Percentiles rank a stretch among this genome's conserved stretches.
These are phyloP conservation scores for Herpetospermum pedunculosum DNA, from an alignment of 306 rosid species.

Conservation along the genomic window DNA sequence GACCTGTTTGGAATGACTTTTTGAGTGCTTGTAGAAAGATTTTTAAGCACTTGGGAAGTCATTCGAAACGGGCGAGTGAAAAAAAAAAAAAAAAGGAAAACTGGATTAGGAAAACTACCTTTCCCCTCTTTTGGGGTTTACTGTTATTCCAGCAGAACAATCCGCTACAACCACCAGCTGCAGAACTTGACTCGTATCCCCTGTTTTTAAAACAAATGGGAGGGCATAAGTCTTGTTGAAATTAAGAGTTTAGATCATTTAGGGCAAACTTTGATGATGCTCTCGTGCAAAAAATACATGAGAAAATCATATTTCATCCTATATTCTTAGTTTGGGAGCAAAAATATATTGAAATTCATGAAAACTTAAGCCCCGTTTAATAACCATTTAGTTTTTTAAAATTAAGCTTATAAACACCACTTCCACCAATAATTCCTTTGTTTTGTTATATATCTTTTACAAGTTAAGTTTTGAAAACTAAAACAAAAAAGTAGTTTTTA, in stretches of 20 bases:
- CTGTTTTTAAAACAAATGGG: constrained; percentile 23
- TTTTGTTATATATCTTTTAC: too few relatives aligned
- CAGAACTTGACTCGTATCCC: constrained; percentile 73
- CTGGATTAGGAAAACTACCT: constrained; percentile 25
- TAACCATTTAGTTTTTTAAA: too few relatives aligned
- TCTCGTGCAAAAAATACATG: neutral
- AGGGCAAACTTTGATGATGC: neutral
- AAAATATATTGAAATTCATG: neutral
- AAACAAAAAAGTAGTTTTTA: too few relatives aligned
- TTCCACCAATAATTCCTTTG: too few relatives aligned
- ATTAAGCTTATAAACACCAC: too few relatives aligned
- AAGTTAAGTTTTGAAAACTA: too few relatives aligned
- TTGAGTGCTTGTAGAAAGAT: too few relatives aligned
- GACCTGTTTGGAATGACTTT: too few relatives aligned
- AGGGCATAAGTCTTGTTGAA: neutral
- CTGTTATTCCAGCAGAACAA: constrained; percentile 67
- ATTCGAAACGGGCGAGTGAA: too few relatives aligned
- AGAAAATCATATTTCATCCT: neutral
- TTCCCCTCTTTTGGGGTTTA: constrained; percentile 41
- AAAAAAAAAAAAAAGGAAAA: too few relatives aligned
- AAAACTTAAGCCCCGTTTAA: too few relatives aligned
- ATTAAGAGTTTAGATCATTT: neutral
- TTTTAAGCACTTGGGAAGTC: too few relatives aligned
- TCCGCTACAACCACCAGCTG: constrained; percentile 58
- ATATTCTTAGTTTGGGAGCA: neutral